These are phyloP conservation scores for Phytopythium litorale DNA, from an alignment of 352 stramenopile species.

Conservation along the genomic window DNA sequence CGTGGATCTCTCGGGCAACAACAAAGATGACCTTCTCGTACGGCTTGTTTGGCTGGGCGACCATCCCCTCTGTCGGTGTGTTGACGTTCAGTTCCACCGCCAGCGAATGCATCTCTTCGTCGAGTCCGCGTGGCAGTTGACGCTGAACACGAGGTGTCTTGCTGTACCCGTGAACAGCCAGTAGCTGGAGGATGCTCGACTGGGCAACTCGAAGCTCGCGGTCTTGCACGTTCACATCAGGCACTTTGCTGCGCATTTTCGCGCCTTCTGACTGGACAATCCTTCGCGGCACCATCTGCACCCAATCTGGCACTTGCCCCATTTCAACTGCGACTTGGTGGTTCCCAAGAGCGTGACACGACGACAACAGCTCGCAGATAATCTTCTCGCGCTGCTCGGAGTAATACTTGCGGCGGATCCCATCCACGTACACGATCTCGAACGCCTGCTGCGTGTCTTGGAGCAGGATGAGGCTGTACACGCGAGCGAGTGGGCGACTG, in stretches of 20 bases:
- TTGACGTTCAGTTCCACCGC: constrained; percentile 79
- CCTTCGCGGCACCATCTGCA: constrained; percentile 72
- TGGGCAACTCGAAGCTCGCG: constrained; percentile 69
- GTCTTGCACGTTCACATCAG: constrained; percentile 53
- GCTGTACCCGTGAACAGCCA: constrained; percentile 48
- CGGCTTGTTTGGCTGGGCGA: constrained; percentile 69
- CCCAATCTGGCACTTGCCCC: constrained; percentile 37
- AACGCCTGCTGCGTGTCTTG: constrained; percentile 60
- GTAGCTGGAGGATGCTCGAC: constrained; percentile 52
- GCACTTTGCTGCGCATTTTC: constrained; percentile 29
- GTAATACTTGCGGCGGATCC: constrained; percentile 64
- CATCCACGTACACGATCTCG: constrained; percentile 73
- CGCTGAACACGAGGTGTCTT: constrained; percentile 66
- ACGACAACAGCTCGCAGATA: constrained; percentile 66
- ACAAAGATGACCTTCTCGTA: constrained; percentile 72
- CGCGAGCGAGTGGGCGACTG: constrained; percentile 61
- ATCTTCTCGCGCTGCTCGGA: constrained; percentile 69
- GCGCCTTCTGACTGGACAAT: constrained; percentile 67
- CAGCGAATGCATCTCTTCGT: constrained; percentile 73
- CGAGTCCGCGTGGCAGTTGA: constrained; percentile 55
- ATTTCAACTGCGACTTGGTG: constrained; percentile 59
- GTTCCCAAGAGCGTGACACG: constrained; percentile 72
- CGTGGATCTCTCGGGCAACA: constrained; percentile 62
- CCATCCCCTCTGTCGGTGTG: constrained; percentile 64
- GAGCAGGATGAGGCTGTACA: constrained; percentile 71